Conservation (phyloP, 2,329 filamentous ascomycete genomes). For the Ceratocystis cacaofunesta region DNA sequence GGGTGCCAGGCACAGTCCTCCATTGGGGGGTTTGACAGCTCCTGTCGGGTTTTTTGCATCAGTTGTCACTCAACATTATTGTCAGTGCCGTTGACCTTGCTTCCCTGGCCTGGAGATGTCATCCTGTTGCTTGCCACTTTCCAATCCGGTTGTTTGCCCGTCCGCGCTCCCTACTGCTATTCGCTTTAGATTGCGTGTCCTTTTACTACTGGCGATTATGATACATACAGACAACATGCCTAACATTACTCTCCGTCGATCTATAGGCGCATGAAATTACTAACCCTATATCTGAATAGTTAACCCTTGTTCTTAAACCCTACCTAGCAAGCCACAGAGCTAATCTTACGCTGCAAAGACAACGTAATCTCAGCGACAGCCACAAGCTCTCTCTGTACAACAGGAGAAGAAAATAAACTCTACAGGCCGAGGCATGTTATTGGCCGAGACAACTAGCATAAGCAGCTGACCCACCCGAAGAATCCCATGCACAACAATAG, state of each 20-base stretch:
- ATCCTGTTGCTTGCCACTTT: too few species aligned
- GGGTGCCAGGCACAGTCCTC: not conserved
- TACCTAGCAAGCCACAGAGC: not conserved
- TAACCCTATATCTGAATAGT: not conserved
- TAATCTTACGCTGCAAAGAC: not conserved
- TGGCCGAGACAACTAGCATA: not conserved
- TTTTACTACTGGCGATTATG: too few species aligned
- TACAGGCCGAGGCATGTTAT: not conserved
- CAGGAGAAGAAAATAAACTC: not conserved
- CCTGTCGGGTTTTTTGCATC: not conserved
- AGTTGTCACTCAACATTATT: too few species aligned
- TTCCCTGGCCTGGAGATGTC: not conserved
- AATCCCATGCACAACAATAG: not conserved
- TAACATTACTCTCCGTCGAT: too few species aligned
- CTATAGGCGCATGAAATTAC: not conserved
- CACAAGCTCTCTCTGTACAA: not conserved
- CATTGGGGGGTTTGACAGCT: not conserved
- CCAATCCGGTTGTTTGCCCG: too few species aligned
- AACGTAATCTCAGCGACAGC: not conserved
- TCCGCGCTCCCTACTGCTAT: too few species aligned
- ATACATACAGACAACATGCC: too few species aligned
- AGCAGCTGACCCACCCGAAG: not conserved
- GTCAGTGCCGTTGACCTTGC: not conserved
- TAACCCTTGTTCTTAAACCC: not conserved
- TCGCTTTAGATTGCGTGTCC: too few species aligned